Percentiles rank a stretch among this genome's conserved stretches.
Conservation (phyloP, 306 rosid genomes). For the Quercus berberidifolia region DNA sequence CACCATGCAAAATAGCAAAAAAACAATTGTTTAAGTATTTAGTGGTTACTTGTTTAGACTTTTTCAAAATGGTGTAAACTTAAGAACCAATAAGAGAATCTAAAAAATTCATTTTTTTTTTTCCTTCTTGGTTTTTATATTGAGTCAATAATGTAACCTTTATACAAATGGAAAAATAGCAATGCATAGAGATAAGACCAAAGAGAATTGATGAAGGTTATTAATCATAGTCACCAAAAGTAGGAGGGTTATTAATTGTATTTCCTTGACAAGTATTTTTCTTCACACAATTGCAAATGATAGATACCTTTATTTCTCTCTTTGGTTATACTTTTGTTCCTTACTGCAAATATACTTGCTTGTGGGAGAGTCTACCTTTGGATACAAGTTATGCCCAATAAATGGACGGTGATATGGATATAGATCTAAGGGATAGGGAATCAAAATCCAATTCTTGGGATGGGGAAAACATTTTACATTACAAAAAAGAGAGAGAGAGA, state of each 20-base stretch:
- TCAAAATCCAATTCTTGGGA: neutral
- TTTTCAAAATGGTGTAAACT: too few relatives aligned
- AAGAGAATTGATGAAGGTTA: neutral
- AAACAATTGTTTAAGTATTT: too few relatives aligned
- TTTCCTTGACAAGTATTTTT: neutral
- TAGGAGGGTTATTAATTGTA: neutral
- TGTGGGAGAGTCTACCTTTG: slow-evolving; percentile 11
- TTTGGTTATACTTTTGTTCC: neutral
- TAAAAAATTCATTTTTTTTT: too few relatives aligned
- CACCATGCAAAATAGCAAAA: neutral
- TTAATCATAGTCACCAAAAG: neutral
- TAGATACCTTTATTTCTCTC: neutral
- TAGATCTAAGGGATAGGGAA: neutral
- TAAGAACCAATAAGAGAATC: too few relatives aligned
- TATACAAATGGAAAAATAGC: too few relatives aligned
- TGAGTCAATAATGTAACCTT: too few relatives aligned
- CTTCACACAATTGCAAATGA: neutral
- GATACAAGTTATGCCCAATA: slow-evolving; percentile 15
- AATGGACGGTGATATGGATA: neutral
- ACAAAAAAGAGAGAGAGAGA: neutral
- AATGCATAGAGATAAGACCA: too few relatives aligned
- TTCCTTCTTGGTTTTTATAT: too few relatives aligned
- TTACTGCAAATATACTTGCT: neutral
- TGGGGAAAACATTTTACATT: neutral
- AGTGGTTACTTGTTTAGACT: too few relatives aligned